Base-by-base conservation (phyloP, 768 basidiomycete genomes). In the Daedalea quercina region DNA sequence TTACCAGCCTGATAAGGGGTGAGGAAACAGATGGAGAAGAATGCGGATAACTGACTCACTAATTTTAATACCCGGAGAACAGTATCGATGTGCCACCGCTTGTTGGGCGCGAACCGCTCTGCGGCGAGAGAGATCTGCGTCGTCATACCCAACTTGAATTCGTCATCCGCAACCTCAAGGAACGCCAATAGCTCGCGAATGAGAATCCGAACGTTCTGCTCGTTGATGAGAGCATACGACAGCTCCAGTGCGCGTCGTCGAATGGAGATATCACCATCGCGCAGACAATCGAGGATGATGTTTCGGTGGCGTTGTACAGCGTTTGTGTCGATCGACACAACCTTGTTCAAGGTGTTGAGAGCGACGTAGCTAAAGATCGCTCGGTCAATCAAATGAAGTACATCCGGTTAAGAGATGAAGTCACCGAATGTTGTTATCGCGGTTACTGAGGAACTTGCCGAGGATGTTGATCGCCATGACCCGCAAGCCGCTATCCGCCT, bases 381-480 rank as follows among this genome's bases (percentile, higher is more conserved):
- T 28, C 9, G 50, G n/a, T n/a, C n/a, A n/a, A n/a, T n/a, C n/a
- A n/a, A n/a, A n/a, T n/a, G n/a, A n/a, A n/a, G n/a, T n/a, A n/a
- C n/a, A n/a, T n/a, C n/a, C n/a, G n/a, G 20, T 33, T 33, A 6
- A 24, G 13, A 12, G 44, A 49, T n/a, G 52, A 45, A 67, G 77
- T 45, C 65, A 95, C 94, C 95, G 85, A 60, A 99, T 98, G 65
- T 98, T 99, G 71, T 99, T 99, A 65, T 99, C 96, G 31, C 91
- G 79, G 70, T 99, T 99, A 66, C 90, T 87, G 65, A 99, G 73
- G 73, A 98, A 98, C 70, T 97, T 98, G 51, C 96, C 96, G 31
- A 99, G 79, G 53, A 98, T 98, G 67, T 99, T 99, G 69, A 99
- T 99, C 0, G 96, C 96, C 96, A 99, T 97, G 43, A 98, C 94